A percentile compares a stretch with the other conserved stretches of the same genome.
Evolutionary conservation across 176 grass and related monocot genomes (phyloP).

Genomic region (Eleusine indica): DNA sequence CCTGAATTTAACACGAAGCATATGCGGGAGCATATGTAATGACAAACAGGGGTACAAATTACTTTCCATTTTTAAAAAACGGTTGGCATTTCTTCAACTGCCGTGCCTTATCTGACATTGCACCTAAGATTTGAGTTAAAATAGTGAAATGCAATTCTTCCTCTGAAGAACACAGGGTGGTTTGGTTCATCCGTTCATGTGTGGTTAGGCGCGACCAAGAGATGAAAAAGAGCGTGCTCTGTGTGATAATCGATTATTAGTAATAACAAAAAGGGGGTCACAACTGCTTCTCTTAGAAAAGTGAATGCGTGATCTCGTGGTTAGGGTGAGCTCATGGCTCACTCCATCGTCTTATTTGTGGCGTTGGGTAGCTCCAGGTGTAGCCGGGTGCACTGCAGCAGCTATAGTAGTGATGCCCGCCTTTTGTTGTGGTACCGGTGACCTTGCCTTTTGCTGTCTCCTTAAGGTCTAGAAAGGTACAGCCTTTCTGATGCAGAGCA

Average conservation of each 20-base stretch:
- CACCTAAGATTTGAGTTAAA: too few species aligned
- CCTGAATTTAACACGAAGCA: too few species aligned
- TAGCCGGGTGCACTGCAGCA: neutral
- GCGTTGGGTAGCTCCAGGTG: neutral
- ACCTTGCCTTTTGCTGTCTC: neutral
- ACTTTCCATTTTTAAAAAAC: too few species aligned
- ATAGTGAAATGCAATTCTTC: too few species aligned
- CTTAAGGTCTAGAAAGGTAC: neutral
- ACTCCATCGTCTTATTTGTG: neutral
- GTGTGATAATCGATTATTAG: neutral
- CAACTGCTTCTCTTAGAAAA: neutral
- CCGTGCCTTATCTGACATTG: too few species aligned
- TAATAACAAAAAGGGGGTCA: neutral
- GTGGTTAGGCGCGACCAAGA: too few species aligned
- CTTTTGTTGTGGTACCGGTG: neutral
- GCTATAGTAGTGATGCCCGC: neutral
- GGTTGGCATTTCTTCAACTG: too few species aligned
- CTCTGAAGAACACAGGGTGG: too few species aligned
- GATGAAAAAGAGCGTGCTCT: too few species aligned
- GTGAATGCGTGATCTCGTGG: neutral
- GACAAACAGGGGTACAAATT: too few species aligned
- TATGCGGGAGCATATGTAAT: too few species aligned
- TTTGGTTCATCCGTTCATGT: too few species aligned
- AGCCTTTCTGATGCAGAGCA: neutral
- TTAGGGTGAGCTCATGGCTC: neutral